Evolutionary conservation across 495 filamentous ascomycete genomes (phyloP).

Genomic region (Neurospora pannonica): DNA sequence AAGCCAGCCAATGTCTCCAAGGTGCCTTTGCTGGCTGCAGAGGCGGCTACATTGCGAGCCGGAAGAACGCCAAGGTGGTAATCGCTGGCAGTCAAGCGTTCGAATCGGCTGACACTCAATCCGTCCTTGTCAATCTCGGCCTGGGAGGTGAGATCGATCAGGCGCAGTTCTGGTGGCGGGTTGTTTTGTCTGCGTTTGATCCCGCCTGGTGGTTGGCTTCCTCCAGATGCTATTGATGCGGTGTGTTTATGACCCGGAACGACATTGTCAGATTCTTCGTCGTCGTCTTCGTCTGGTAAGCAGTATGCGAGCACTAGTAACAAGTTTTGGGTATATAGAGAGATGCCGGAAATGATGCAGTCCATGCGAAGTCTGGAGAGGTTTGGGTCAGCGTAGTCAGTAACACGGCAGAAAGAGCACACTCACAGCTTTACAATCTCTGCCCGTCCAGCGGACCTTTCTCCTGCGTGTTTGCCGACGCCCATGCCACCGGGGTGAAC

Average conservation of each 20-base stretch:
- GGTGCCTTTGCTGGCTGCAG: conserved; percentile 58
- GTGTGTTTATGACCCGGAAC: conserved; percentile 24
- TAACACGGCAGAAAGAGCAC: background rate
- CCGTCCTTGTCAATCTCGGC: conserved; percentile 69
- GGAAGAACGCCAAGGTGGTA: conserved; percentile 84
- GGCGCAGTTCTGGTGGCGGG: conserved; percentile 73
- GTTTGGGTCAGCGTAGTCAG: conserved; percentile 15
- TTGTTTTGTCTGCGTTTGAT: conserved; percentile 62
- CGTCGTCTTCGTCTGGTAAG: conserved; percentile 56
- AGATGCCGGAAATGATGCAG: conserved; percentile 93
- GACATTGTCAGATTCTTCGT: conserved; percentile 22
- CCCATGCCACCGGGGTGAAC: conserved; percentile 68
- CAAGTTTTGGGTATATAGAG: conserved; percentile 87
- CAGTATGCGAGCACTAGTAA: conserved; percentile 86
- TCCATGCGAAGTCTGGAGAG: conserved; percentile 71
- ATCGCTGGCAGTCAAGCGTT: conserved; percentile 77
- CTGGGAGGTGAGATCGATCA: conserved; percentile 78
- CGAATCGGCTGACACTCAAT: conserved; percentile 72
- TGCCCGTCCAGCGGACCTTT: conserved; percentile 65
- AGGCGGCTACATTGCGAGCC: conserved; percentile 51
- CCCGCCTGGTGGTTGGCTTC: conserved; percentile 47
- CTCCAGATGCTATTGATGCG: conserved; percentile 30
- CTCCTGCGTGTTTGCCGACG: conserved; percentile 58
- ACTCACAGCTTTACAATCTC: conserved; percentile 86
- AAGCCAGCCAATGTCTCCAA: conserved; percentile 55